Evolutionary conservation across 768 basidiomycete species (phyloP).

Genomic region (Suillus bovinus): DNA sequence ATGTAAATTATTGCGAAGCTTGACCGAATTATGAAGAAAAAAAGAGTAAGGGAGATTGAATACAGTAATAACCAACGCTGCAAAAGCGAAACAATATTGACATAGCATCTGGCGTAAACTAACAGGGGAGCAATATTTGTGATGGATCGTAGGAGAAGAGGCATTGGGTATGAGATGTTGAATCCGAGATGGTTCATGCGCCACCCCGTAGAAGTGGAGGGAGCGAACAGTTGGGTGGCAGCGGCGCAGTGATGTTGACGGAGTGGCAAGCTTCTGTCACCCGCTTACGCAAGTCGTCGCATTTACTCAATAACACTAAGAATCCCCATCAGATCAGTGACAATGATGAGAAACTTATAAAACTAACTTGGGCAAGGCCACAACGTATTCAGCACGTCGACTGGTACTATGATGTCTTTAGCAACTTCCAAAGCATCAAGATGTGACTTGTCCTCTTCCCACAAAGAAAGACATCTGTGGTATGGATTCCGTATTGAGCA

Average conservation of each 20-base stretch:
- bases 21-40: conserved; percentile 8
- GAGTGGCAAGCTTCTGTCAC: conserved; percentile 49
- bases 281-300: conserved; percentile 49
- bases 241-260: conserved; percentile 43
- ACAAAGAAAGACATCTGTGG: conserved; percentile 61
- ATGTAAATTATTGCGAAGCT: conserved; percentile 2
- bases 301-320: conserved; percentile 49
- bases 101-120: conserved; percentile 31
- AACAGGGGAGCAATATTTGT: conserved; percentile 25
- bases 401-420: conserved; percentile 58
- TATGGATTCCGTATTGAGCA: conserved; percentile 4
- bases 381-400: conserved; percentile 67
- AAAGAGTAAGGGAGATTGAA: conserved; percentile 6
- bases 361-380: conserved; percentile 61
- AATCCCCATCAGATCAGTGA: neutral
- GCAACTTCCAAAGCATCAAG: conserved; percentile 63
- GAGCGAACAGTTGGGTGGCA: conserved; percentile 39
- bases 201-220: conserved; percentile 34
- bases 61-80: conserved; percentile 33
- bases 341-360: too few relatives aligned
- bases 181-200: conserved; percentile 13
- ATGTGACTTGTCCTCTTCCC: conserved; percentile 61
- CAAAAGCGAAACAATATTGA: conserved; percentile 26
- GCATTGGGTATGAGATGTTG: neutral
- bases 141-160: neutral